A percentile compares a stretch with the other conserved stretches of the same genome.
Conservation (phyloP, 495 filamentous ascomycete genomes). For the Aspergillus sparsus region DNA sequence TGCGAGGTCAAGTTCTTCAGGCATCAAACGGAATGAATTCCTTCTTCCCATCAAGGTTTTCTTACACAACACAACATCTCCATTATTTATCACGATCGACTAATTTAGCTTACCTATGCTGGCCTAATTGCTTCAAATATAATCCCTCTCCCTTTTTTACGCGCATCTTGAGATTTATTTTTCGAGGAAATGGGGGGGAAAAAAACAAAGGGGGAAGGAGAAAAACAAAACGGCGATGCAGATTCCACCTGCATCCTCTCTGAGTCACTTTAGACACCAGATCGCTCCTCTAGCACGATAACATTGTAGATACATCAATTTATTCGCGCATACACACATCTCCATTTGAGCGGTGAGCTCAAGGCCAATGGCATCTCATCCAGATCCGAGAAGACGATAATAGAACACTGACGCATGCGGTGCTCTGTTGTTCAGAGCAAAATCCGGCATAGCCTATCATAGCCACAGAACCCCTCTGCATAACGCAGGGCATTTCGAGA, state of each 20-base stretch:
- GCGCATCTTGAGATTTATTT: no score
- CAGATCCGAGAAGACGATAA: constrained; percentile 3
- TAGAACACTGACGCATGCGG: neutral
- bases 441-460: neutral
- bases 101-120: no score
- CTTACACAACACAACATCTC: no score
- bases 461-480: neutral
- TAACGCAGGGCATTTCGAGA: neutral
- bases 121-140: neutral
- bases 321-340: neutral
- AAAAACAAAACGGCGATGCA: neutral
- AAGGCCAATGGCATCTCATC: constrained; percentile 1
- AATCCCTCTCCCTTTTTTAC: neutral
- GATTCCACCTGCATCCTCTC: neutral
- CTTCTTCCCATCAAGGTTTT: no score
- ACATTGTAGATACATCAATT: neutral
- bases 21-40: no score
- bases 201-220: neutral
- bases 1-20: no score
- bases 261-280: neutral
- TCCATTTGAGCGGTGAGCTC: constrained; percentile 10
- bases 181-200: neutral
- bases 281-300: neutral
- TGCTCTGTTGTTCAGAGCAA: constrained; percentile 3
- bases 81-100: no score